Evolutionary conservation across 768 basidiomycete genomes (phyloP), one percentile per base, ranked within the genome.

Genomic region (Baorangia bicolor): DNA sequence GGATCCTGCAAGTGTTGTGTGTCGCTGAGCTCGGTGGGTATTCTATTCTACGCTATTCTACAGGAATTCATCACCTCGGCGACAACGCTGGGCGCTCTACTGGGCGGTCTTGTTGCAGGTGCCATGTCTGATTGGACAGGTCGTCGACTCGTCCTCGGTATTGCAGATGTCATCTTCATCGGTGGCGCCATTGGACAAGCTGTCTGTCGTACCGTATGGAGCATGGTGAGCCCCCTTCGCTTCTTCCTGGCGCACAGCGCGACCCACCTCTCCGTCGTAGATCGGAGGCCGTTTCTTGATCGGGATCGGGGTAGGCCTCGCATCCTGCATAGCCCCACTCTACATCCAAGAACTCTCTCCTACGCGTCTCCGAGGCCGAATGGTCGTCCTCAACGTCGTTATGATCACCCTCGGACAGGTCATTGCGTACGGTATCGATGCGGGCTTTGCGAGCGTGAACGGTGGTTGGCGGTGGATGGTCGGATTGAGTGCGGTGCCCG

Each of bases 391-490:
- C 50, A 92, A 92, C 67, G 88, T 91, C 20, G 87, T 91, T 1
- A 83, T 85, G 74, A 90, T 93, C 64, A 94, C 91, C 0, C 75
- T 86, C 7, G 88, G 88, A 3, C 91, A 92, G 59, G 88, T 92
- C 30, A 79, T 91, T 45, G 87, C 88, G 0, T 92, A 90, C 64
- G 86, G 82, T 20, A 84, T 86, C 51, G 87, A 82, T 23, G 86
- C 86, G 23, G 86, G 80, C 3, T 88, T 88, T 60, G 80, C 77
- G 55, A 79, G 80, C 53, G 70, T 81, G 49, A 69, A 70, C 33
- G 72, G 78, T 4, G 91, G 91, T 3, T 94, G 91, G 91, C 74
- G 91, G 49, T 92, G 83, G 83, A 89, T 92, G 87, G 87, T 90
- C 16, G 91, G 88, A 4, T 73, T 92, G 3, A 88, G 90, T 14